Conservation (phyloP, 2,329 filamentous ascomycete species). For the Bipolaris zeicola region DNA sequence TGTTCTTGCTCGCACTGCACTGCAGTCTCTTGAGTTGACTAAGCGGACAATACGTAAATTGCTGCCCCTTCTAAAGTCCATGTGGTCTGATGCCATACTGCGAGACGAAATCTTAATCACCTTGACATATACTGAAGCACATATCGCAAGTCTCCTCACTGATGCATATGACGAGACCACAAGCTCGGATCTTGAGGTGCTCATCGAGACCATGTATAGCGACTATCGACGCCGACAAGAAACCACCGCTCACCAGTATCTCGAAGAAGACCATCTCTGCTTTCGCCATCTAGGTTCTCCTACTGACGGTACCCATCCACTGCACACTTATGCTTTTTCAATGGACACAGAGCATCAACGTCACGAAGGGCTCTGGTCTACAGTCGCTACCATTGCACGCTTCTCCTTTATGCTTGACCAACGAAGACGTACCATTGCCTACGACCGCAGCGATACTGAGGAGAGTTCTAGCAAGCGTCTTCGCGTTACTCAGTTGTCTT, state of each 20-base stretch:
- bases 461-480: constrained; percentile 45
- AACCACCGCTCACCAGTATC: constrained; percentile 47
- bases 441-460: constrained; percentile 26
- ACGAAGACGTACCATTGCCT: constrained; percentile 23
- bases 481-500: constrained; percentile 45
- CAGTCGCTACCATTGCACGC: constrained; percentile 48
- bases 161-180: constrained; percentile 29
- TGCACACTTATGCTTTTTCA: constrained; percentile 39
- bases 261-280: constrained; percentile 78
- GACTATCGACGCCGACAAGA: constrained; percentile 78
- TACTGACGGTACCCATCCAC: constrained; percentile 28
- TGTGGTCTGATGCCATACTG: constrained; percentile 70
- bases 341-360: constrained; percentile 41
- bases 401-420: constrained; percentile 45
- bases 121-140: constrained; percentile 64
- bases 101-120: constrained; percentile 77
- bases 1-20: constrained; percentile 67
- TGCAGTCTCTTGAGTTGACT: constrained; percentile 70
- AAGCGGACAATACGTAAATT: constrained; percentile 64
- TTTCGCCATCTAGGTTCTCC: constrained; percentile 52
- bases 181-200: constrained; percentile 60
- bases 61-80: constrained; percentile 72
- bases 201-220: constrained; percentile 72
- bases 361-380: constrained; percentile 45
- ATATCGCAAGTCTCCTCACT: constrained; percentile 44